These are phyloP conservation scores for Retiboletus flavoniger DNA, from an alignment of 1,284 basidiomycete species.

Conservation along the genomic window DNA sequence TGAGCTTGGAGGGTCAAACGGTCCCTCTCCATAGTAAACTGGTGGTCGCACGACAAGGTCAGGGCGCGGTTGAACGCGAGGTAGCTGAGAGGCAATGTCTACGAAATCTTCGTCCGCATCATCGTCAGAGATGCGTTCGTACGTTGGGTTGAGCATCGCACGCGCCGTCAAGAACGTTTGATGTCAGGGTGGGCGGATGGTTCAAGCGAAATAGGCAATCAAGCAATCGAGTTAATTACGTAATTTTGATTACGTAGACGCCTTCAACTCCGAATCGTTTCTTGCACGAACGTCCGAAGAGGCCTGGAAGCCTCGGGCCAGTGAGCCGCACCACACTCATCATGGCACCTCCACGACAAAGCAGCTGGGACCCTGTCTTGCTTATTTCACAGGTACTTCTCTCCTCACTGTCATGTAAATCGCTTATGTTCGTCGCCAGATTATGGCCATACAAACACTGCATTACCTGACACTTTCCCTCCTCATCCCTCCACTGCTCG, in stretches of 20 bases:
- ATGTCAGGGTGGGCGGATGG: neutral
- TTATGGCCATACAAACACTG: conserved; percentile 86
- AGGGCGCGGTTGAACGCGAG: neutral
- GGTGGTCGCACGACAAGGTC: conserved; percentile 37
- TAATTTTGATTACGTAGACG: conserved; percentile 20
- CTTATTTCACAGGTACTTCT: conserved; percentile 64
- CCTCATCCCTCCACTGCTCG: conserved; percentile 79
- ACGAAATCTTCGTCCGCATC: conserved; percentile 24
- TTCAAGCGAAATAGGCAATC: conserved; percentile 10
- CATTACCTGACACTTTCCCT: conserved; percentile 89
- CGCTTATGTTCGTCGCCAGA: conserved; percentile 48
- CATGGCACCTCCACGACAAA: conserved; percentile 35
- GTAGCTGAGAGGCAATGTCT: neutral
- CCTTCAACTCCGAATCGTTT: neutral
- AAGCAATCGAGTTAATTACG: conserved; percentile 9
- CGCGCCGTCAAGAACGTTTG: conserved; percentile 4
- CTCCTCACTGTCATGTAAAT: neutral
- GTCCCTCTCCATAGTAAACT: conserved; percentile 67
- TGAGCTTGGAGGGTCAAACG: conserved; percentile 70
- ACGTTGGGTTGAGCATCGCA: conserved; percentile 27
- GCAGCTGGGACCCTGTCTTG: conserved; percentile 74
- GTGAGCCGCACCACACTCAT: neutral
- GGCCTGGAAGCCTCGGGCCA: neutral
- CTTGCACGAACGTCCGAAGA: neutral
- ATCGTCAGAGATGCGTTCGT: conserved; percentile 26